Percentiles rank a stretch among this genome's conserved stretches.
Evolutionary conservation across 202 grass and related monocot genomes (phyloP).

Genomic region (Alloteropsis angusta): DNA sequence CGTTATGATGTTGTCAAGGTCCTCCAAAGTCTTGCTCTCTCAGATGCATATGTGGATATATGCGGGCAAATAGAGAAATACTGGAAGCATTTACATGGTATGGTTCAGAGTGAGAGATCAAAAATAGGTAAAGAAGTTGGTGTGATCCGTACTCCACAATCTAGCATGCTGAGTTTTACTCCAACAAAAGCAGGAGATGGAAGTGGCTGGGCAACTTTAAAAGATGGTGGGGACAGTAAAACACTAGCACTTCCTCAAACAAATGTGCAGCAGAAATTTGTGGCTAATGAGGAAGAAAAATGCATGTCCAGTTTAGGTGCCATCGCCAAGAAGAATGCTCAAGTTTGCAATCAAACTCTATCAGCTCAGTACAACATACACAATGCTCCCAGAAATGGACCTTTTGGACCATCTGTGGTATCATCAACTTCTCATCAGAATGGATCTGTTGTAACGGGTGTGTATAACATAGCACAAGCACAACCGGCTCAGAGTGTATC

Average conservation of each 20-base stretch:
- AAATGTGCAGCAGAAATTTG: slow-evolving; percentile 19
- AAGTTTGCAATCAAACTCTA: slow-evolving; percentile 20
- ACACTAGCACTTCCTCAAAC: slow-evolving; percentile 23
- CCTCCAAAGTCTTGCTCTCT: slow-evolving; percentile 38
- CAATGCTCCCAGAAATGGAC: slow-evolving; percentile 16
- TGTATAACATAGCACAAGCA: slow-evolving; percentile 24
- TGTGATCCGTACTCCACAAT: slow-evolving; percentile 22
- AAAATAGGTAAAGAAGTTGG: slow-evolving; percentile 21
- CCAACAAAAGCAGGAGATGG: slow-evolving; percentile 22
- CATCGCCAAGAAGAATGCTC: slow-evolving; percentile 16
- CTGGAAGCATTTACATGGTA: slow-evolving; percentile 51
- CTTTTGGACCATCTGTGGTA: background rate
- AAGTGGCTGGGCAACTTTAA: background rate
- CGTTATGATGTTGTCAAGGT: slow-evolving; percentile 59
- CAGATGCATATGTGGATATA: slow-evolving; percentile 56
- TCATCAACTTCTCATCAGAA: slow-evolving; percentile 33
- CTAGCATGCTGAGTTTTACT: slow-evolving; percentile 18
- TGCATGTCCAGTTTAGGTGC: slow-evolving; percentile 4
- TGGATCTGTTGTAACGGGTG: slow-evolving; percentile 7
- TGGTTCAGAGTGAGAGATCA: slow-evolving; percentile 30
- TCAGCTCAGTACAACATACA: slow-evolving; percentile 22
- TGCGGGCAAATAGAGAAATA: slow-evolving; percentile 56
- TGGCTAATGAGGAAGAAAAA: slow-evolving; percentile 28
- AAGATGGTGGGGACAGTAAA: slow-evolving; percentile 24
- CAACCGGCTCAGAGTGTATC: slow-evolving; percentile 22